Evolutionary conservation across 768 basidiomycete genomes (phyloP).

Genomic region (Macrocybe gigantea): DNA sequence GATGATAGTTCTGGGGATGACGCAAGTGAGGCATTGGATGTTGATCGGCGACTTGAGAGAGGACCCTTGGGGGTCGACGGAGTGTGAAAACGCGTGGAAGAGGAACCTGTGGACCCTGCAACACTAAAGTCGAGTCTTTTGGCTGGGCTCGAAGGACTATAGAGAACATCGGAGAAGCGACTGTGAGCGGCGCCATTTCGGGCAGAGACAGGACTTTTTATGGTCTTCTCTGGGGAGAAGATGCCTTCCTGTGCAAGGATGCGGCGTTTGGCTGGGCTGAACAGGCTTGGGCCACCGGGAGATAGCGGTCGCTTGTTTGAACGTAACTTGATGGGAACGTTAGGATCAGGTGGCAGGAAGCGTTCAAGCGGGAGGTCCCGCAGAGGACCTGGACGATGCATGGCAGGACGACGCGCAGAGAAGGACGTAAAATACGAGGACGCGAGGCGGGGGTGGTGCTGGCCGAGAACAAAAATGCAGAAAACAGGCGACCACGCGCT

Average conservation of each 20-base stretch:
- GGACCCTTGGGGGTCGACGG: no score
- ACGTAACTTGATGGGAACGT: slow-evolving; percentile 24
- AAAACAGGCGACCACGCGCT: slow-evolving; percentile 4
- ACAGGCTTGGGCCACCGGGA: slow-evolving; percentile 40
- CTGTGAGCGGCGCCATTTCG: slow-evolving; percentile 9
- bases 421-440: slow-evolving; percentile 1
- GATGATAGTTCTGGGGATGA: no score
- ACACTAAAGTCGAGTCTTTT: slow-evolving; percentile 48
- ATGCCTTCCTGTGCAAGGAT: slow-evolving; percentile 53
- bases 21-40: no score
- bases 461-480: neutral
- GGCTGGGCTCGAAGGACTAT: slow-evolving; percentile 36
- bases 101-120: no score
- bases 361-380: slow-evolving; percentile 54
- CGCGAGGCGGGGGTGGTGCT: neutral
- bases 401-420: slow-evolving; percentile 14
- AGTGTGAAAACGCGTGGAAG: no score
- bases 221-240: slow-evolving; percentile 29
- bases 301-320: slow-evolving; percentile 59
- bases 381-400: slow-evolving; percentile 48
- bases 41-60: no score
- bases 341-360: slow-evolving; percentile 36
- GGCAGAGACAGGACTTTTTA: slow-evolving; percentile 26
- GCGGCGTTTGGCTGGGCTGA: slow-evolving; percentile 66
- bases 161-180: slow-evolving; percentile 18